These are phyloP conservation scores for Stephanodiscus minutulus DNA, from an alignment of 108 stramenopile species.

Conservation along the genomic window DNA sequence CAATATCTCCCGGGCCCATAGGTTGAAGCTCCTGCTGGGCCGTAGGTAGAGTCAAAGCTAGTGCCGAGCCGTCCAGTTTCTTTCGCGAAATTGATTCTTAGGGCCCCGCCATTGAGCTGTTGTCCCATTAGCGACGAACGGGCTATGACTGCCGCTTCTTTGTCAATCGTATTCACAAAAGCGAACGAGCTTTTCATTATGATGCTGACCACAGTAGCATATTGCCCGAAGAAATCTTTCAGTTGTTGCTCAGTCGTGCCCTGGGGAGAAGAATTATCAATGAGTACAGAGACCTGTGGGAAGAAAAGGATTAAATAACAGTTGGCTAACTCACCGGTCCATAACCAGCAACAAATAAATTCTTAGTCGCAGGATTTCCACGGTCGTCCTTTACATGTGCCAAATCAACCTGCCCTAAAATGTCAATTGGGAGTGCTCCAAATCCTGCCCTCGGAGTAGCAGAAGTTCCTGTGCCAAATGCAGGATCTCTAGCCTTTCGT, in stretches of 20 bases:
- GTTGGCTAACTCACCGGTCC: conserved; percentile 47
- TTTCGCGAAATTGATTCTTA: conserved; percentile 89
- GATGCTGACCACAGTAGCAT: conserved; percentile 68
- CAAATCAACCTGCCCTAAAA: conserved; percentile 48
- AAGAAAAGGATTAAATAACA: neutral
- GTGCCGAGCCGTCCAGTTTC: conserved; percentile 87
- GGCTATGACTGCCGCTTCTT: conserved; percentile 62
- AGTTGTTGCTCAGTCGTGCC: conserved; percentile 79
- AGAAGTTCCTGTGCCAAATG: conserved; percentile 7
- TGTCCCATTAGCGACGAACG: conserved; percentile 66
- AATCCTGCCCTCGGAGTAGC: conserved; percentile 5
- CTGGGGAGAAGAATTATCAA: conserved; percentile 4
- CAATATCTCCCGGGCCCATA: conserved; percentile 24
- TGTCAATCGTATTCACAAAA: conserved; percentile 80
- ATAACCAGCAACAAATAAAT: conserved; percentile 88
- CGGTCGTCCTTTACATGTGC: conserved; percentile 72
- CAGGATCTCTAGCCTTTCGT: conserved; percentile 60
- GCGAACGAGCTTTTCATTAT: conserved; percentile 78
- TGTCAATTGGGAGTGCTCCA: conserved; percentile 42
- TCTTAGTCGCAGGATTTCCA: conserved; percentile 88
- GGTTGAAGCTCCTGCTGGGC: conserved; percentile 20
- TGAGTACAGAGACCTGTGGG: neutral
- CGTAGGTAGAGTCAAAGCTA: conserved; percentile 77
- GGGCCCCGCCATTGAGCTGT: conserved; percentile 71
- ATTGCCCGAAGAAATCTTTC: conserved; percentile 61